Conservation (phyloP, 305 asterid genomes). For the Fraxinus baroniana region DNA sequence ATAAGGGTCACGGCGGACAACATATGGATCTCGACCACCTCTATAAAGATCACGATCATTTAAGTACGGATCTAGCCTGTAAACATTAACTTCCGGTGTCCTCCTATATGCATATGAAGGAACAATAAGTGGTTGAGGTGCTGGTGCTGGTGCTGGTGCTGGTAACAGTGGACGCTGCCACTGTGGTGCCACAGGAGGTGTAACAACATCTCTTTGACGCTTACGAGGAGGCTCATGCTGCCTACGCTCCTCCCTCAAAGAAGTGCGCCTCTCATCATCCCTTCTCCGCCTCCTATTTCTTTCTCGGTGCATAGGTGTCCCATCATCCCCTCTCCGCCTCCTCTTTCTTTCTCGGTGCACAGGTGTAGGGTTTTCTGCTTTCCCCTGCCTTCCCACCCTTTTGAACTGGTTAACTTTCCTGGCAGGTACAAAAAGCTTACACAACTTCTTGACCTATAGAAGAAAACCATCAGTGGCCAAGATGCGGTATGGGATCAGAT, state of each 20-base stretch:
- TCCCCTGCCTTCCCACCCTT: slow-evolving; percentile 27
- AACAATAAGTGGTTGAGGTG: slow-evolving; percentile 27
- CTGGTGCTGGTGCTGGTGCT: slow-evolving; percentile 18
- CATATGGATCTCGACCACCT: slow-evolving; percentile 18
- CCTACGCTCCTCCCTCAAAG: slow-evolving; percentile 32
- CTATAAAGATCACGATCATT: slow-evolving; percentile 29
- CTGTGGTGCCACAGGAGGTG: slow-evolving; percentile 24
- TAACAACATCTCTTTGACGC: slow-evolving; percentile 39
- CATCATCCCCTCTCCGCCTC: neutral
- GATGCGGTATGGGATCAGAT: neutral
- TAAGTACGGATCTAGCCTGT: slow-evolving; percentile 35
- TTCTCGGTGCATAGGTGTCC: neutral
- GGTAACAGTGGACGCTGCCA: slow-evolving; percentile 21
- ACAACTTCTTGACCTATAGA: slow-evolving; percentile 64
- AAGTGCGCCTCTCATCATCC: slow-evolving; percentile 22
- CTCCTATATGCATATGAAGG: slow-evolving; percentile 48
- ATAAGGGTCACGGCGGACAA: slow-evolving; percentile 25
- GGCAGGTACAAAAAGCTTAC: slow-evolving; percentile 51
- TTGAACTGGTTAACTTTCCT: slow-evolving; percentile 35
- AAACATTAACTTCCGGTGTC: slow-evolving; percentile 38
- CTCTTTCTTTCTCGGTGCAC: slow-evolving; percentile 20
- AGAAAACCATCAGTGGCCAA: slow-evolving; percentile 18
- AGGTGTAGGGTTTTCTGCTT: slow-evolving; percentile 30
- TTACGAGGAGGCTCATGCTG: slow-evolving; percentile 38
- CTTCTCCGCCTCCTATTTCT: neutral